Conservation (phyloP, 2,329 filamentous ascomycete species). For the Didymella sp. region DNA sequence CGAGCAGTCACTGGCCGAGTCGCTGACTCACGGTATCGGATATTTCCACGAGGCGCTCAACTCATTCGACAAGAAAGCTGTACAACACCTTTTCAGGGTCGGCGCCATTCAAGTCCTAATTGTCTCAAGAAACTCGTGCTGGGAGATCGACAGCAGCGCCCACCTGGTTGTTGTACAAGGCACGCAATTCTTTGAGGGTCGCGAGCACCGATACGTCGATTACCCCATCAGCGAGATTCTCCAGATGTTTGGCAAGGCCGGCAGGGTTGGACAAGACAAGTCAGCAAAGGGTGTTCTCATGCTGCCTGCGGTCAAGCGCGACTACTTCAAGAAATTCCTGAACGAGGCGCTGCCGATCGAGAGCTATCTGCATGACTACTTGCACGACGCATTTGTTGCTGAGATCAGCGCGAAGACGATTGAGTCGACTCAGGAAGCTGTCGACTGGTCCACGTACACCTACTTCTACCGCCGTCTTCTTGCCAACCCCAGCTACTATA, state of each 20-base stretch:
- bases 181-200: constrained; percentile 95
- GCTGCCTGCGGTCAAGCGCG: constrained; percentile 91
- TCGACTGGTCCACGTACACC: constrained; percentile 98
- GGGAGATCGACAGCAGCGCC: constrained; percentile 87
- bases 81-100: constrained; percentile 87
- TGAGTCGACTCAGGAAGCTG: constrained; percentile 91
- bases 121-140: constrained; percentile 88
- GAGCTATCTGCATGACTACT: constrained; percentile 87
- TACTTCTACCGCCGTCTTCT: constrained; percentile 96
- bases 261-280: constrained; percentile 78
- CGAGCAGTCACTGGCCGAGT: constrained; percentile 85
- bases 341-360: constrained; percentile 96
- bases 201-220: constrained; percentile 96
- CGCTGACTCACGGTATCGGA: constrained; percentile 89
- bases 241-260: constrained; percentile 97
- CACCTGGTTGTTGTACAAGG: constrained; percentile 97
- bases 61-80: constrained; percentile 88
- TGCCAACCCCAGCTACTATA: constrained; percentile 96
- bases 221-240: constrained; percentile 93
- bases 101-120: constrained; percentile 88
- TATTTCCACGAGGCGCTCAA: constrained; percentile 97
- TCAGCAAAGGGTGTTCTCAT: constrained; percentile 91
- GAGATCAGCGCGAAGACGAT: constrained; percentile 98
- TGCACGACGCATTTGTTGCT: constrained; percentile 95
- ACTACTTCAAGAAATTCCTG: constrained; percentile 99